These are phyloP conservation scores for Cyathus striatus DNA, from an alignment of 768 basidiomycete genomes.

Conservation along the genomic window DNA sequence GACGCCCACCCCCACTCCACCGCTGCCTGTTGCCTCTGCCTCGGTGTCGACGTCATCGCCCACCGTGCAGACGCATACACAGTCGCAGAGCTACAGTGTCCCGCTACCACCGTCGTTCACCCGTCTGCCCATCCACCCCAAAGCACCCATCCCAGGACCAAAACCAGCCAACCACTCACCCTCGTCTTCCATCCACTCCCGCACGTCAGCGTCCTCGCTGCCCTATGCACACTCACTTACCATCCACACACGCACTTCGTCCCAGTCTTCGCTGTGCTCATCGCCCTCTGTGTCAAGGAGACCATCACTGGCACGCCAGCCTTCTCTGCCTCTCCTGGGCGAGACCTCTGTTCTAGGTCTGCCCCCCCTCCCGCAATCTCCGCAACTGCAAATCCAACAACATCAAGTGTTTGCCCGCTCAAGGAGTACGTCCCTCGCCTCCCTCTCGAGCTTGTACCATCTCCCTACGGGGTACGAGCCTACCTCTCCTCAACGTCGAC, in stretches of 20 bases:
- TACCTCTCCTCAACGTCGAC: not conserved
- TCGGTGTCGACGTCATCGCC: not conserved
- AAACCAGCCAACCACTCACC: too few relatives aligned
- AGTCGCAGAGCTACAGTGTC: constrained; percentile 1
- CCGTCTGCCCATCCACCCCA: not conserved
- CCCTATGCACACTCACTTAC: not conserved
- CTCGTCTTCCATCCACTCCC: too few relatives aligned
- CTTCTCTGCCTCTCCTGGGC: constrained; percentile 8
- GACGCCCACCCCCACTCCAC: not conserved
- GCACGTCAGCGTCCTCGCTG: too few relatives aligned
- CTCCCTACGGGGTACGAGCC: not conserved
- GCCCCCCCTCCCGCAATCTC: not conserved
- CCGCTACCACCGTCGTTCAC: constrained; percentile 1
- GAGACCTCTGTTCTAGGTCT: constrained; percentile 5
- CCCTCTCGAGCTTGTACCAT: not conserved
- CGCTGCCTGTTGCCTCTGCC: not conserved
- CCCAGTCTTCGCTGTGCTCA: not conserved
- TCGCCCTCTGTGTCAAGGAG: not conserved
- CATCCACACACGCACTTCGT: not conserved
- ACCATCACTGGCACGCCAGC: constrained; percentile 8
- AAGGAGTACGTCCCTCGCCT: not conserved
- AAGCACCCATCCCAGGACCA: not conserved
- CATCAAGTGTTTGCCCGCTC: constrained; percentile 1
- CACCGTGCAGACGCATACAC: not conserved
- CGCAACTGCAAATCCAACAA: constrained; percentile 2